A percentile compares a stretch with the other conserved stretches of the same genome.
These are phyloP conservation scores for Trichoderma sp. DNA, from an alignment of 2,329 filamentous ascomycete species.

Conservation along the genomic window DNA sequence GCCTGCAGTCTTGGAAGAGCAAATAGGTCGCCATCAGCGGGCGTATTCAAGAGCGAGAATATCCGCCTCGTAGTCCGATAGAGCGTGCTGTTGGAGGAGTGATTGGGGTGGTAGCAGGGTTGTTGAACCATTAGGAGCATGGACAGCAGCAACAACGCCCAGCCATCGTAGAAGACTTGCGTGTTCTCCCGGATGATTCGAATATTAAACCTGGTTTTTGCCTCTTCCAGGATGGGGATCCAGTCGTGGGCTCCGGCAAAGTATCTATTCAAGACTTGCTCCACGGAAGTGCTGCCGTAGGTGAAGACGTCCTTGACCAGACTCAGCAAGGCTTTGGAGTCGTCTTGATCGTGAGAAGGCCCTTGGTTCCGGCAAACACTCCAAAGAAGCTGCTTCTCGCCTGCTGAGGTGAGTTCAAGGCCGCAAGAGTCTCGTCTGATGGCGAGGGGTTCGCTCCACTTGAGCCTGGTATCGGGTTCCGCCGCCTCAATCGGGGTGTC, in stretches of 20 bases:
- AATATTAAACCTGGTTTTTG: neutral
- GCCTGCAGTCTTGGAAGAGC: neutral
- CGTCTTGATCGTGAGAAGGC: neutral
- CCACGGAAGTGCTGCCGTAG: neutral
- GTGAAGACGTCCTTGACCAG: neutral
- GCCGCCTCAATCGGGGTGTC: neutral
- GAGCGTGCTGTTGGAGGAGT: neutral
- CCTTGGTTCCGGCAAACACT: neutral
- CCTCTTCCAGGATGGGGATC: neutral
- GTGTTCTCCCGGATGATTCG: neutral
- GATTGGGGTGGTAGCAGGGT: slow-evolving; percentile 5
- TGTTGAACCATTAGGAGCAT: slow-evolving; percentile 2
- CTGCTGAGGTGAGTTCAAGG: neutral
- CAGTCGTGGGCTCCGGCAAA: neutral
- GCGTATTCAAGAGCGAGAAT: neutral
- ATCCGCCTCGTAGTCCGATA: neutral
- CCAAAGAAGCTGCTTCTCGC: slow-evolving; percentile 13
- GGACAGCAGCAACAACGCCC: slow-evolving; percentile 7
- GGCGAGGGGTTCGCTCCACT: neutral
- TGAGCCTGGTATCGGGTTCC: neutral
- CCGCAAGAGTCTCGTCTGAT: neutral
- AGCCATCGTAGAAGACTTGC: neutral
- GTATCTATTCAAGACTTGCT: neutral
- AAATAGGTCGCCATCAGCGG: neutral
- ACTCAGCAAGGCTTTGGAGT: neutral